Evolutionary conservation across 2,329 filamentous ascomycete species (phyloP), one percentile per base, ranked within the genome.

Genomic region (Colletotrichum siamense): DNA sequence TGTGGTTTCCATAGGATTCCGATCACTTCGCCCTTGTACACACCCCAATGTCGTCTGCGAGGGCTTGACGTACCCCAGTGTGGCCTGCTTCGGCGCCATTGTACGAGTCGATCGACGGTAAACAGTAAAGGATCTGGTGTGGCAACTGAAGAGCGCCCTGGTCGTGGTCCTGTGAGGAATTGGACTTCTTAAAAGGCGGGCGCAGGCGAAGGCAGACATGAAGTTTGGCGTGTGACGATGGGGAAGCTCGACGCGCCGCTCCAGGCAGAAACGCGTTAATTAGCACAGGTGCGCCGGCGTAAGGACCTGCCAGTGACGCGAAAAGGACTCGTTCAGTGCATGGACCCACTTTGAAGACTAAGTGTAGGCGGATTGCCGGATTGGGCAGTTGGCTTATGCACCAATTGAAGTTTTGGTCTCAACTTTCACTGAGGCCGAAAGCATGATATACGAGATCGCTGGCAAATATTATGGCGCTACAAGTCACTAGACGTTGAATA

Each of bases 21-120:
- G 28, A 63, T 32, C 24, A 64, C 13, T 34, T 66, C 71, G 59
- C 65, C 74, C 78, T 77, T 72, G 73, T 74, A 86, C 87, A 86
- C 92, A 96, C 94, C 93, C 91, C 84, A 96, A 87, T 80, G 93
- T 95, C 82, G 90, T 92, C 88, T 96, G 95, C 79, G 90, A 89
- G 81, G 92, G 87, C 86, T 92, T 93, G 78, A 96, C 95, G 87
- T 97, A 98, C 96, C 95, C 95, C 84, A 98, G 87, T 77, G 95
- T 98, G 81, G 94, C 92, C 87, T 98, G 95, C 84, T 95, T 96
- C 59, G 87, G 87, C 79, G 88, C 87, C 86, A 89, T 89, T 59
- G 59, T 71, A 79, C 79, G 18, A 24, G 30, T 13, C n/a, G 62
- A 24, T 36, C n/a, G 70, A 63, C 8, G 52, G 22, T 44, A 32